Base-by-base conservation (phyloP, 2,329 filamentous ascomycete species). In the Volutella citrinella region DNA sequence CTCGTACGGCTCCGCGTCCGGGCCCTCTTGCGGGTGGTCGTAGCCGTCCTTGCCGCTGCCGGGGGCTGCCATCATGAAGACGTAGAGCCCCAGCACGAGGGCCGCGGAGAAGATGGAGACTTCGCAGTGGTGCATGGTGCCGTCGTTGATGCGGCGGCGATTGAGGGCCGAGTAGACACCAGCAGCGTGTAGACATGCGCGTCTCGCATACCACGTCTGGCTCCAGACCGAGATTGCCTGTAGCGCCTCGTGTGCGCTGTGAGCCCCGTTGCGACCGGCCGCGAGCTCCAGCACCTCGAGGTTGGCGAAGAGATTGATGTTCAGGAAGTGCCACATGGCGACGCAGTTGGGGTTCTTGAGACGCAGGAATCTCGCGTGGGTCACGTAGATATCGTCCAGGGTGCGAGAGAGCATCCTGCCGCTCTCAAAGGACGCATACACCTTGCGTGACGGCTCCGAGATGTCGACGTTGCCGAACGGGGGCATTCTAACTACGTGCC, bases 311-410 rank as follows among this genome's bases (percentile, higher is more conserved):
- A 42, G 4, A 6, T 28, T 28, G 1, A 42, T 17, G 6, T 36
- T n/a, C n/a, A n/a, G n/a, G 15, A 1, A 41, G 16, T 42, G 39
- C 39, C 39, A 42, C 7, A 41, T 29, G 0, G 33, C 32, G 3
- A 42, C 41, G 1, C 39, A 36, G 5, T 41, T 42, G 5, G 39
- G 39, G 1, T 42, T 36, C 25, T 34, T 27, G 15, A 23, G n/a
- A 6, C 20, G n/a, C 2, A 32, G 29, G 9, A 30, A 30, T 10
- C 16, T 20, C 4, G 33, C 16, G 7, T 35, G 30, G 4, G 16
- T 9, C 3, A 8, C 19, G 13, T 35, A 35, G 11, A 35, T 25
- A 17, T 30, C 27, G 16, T 19, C 25, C 30, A 24, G 25, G n/a
- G n/a, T n/a, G n/a, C n/a, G n/a, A n/a, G n/a, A n/a, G n/a, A n/a